These are phyloP conservation scores for Stenocarpella maydis DNA, from an alignment of 2,329 filamentous ascomycete species.

Conservation along the genomic window DNA sequence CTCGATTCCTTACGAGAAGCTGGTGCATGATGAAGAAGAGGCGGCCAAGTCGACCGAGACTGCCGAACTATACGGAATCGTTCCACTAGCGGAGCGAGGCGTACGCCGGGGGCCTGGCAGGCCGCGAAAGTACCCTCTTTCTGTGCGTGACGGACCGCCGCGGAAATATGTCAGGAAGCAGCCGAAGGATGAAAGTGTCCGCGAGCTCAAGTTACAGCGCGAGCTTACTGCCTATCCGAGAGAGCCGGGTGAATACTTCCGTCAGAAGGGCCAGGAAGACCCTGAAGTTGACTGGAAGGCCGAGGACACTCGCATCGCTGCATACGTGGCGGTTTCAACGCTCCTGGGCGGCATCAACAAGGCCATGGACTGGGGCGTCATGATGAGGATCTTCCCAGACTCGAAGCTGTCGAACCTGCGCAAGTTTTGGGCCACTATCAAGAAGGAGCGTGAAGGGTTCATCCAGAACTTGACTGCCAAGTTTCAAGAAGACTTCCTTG, in stretches of 20 bases:
- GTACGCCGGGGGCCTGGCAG: constrained; percentile 27
- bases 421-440: constrained; percentile 63
- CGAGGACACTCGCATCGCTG: constrained; percentile 58
- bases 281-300: constrained; percentile 52
- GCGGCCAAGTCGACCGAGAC: constrained; percentile 36
- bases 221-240: constrained; percentile 46
- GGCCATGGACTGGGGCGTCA: constrained; percentile 67
- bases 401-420: constrained; percentile 60
- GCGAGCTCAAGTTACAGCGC: constrained; percentile 43
- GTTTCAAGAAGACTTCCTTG: constrained; percentile 72
- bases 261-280: constrained; percentile 42
- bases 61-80: constrained; percentile 36
- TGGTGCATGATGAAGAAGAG: constrained; percentile 44
- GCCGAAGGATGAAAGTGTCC: constrained; percentile 34
- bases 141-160: constrained; percentile 17
- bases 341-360: constrained; percentile 68
- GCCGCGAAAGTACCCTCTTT: constrained; percentile 16
- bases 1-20: constrained; percentile 52
- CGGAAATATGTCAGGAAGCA: constrained; percentile 34
- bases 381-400: constrained; percentile 63
- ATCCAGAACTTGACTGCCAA: constrained; percentile 66
- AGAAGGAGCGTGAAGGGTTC: constrained; percentile 59
- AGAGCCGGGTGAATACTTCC: constrained; percentile 46
- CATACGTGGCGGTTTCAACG: constrained; percentile 65
- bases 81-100: constrained; percentile 5